Evolutionary conservation across 495 filamentous ascomycete species (phyloP).

Genomic region (Aspergillus bertholletiae): DNA sequence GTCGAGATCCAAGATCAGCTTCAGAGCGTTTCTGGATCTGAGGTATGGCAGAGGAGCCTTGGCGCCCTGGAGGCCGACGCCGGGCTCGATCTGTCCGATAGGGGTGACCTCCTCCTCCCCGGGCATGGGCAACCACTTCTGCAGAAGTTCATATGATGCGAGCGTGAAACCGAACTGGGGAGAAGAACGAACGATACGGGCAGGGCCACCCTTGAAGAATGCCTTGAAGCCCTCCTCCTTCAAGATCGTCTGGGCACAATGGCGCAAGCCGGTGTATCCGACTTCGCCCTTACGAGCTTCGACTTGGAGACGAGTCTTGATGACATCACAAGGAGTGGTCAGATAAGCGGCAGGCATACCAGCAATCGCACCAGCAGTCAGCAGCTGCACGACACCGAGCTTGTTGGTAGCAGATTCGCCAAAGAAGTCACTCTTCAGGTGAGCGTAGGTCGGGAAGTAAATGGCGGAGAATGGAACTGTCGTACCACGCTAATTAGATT

Average conservation of each 20-base stretch:
- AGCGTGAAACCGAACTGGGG: conserved; percentile 98
- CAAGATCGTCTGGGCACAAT: conserved; percentile 78
- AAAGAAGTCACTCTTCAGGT: conserved; percentile 90
- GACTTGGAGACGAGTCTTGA: conserved; percentile 97
- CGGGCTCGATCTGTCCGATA: conserved; percentile 48
- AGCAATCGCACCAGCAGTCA: conserved; percentile 92
- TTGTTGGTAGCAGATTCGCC: conserved; percentile 87
- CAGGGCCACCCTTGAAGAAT: conserved; percentile 98
- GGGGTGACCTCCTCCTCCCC: conserved; percentile 51
- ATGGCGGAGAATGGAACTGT: conserved; percentile 92
- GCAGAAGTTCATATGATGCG: conserved; percentile 88
- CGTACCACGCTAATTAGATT: not conserved
- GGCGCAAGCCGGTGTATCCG: conserved; percentile 78
- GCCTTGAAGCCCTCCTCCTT: conserved; percentile 90
- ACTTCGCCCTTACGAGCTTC: conserved; percentile 94
- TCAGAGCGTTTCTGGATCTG: conserved; percentile 88
- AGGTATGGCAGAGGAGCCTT: conserved; percentile 74
- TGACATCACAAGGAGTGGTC: conserved; percentile 96
- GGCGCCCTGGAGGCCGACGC: conserved; percentile 52
- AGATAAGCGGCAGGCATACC: conserved; percentile 98
- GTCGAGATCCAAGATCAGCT: conserved; percentile 92
- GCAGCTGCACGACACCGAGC: conserved; percentile 86
- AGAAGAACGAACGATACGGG: conserved; percentile 87
- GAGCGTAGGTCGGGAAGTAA: conserved; percentile 95
- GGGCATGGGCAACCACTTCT: conserved; percentile 78